Evolutionary conservation across 2,329 filamentous ascomycete species (phyloP).

Genomic region (Alternaria ethzedia): DNA sequence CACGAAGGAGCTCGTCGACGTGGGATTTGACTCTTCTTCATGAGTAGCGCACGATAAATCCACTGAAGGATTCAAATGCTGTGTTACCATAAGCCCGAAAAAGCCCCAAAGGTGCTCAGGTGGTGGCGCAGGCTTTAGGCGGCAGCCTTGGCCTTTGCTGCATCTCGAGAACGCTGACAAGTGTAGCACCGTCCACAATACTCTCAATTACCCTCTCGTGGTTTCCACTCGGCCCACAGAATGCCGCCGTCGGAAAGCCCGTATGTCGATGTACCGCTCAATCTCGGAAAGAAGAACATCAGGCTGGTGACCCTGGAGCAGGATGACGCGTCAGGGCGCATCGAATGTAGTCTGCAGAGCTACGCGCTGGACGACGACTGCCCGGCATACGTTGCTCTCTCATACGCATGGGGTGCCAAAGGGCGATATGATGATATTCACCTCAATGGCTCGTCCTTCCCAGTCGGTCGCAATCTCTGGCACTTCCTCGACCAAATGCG

Average conservation of each 20-base stretch:
- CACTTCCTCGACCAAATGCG: background rate
- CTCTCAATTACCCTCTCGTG: background rate
- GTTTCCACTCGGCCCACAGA: fast-evolving
- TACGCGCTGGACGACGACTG: background rate
- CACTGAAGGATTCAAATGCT: background rate
- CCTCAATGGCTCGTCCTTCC: background rate
- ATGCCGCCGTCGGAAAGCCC: background rate
- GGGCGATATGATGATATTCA: background rate
- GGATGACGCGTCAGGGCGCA: background rate
- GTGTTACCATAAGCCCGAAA: background rate
- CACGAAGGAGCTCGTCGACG: background rate
- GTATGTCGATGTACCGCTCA: background rate
- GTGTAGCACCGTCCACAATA: background rate
- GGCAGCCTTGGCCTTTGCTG: background rate
- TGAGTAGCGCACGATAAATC: background rate
- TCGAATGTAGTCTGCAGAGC: background rate
- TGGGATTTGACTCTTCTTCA: background rate
- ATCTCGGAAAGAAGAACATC: background rate
- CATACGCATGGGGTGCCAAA: background rate
- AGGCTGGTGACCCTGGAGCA: background rate
- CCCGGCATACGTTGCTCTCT: background rate
- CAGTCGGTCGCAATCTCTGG: background rate
- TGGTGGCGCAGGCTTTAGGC: background rate
- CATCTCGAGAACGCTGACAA: background rate
- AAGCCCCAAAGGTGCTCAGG: background rate